These are phyloP conservation scores for Alopecurus myosuroides DNA, from an alignment of 176 grass and related monocot species.

Conservation along the genomic window DNA sequence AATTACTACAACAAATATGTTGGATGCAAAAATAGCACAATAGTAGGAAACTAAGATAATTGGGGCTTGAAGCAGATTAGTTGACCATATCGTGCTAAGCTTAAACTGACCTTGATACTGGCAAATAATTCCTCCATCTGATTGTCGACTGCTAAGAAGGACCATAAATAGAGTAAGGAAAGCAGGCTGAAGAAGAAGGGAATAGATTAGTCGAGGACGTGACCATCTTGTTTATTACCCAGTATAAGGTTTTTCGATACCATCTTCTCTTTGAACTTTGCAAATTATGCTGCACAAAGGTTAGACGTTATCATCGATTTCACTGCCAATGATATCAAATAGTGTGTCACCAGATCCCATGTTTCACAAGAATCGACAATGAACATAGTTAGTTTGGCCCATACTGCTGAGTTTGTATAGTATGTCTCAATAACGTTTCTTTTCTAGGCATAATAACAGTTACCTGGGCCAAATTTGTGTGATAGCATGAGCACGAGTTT, in stretches of 20 bases:
- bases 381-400: background rate
- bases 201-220: background rate
- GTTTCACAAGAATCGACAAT: background rate
- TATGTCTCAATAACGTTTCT: background rate
- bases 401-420: background rate
- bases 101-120: conserved; percentile 67
- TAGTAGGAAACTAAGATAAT: background rate
- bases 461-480: background rate
- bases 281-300: conserved; percentile 58
- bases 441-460: background rate
- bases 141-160: conserved; percentile 44
- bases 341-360: background rate
- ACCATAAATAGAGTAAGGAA: background rate
- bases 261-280: conserved; percentile 94
- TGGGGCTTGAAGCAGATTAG: background rate
- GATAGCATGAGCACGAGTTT: no score
- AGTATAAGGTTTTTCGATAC: conserved; percentile 40
- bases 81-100: background rate
- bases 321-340: background rate
- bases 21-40: background rate
- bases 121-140: conserved; percentile 72
- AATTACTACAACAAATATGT: no score
- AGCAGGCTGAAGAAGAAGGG: background rate
- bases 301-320: background rate
- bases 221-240: conserved; percentile 50